These are phyloP conservation scores for Penicillium cataractarum DNA, from an alignment of 495 filamentous ascomycete genomes.

Conservation along the genomic window DNA sequence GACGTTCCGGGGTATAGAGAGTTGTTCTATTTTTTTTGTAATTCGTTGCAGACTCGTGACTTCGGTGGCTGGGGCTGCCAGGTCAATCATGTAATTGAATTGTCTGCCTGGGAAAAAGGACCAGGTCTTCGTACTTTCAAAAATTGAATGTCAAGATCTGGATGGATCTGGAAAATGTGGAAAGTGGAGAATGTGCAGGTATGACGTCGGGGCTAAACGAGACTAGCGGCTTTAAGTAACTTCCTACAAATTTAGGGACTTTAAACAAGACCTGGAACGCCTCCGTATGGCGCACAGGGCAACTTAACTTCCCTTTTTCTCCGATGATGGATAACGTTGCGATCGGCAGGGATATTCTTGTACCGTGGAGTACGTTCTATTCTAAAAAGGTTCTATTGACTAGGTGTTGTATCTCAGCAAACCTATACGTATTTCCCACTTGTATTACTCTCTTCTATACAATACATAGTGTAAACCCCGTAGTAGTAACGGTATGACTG, in stretches of 20 bases:
- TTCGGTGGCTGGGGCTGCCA: not conserved
- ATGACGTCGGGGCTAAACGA: conserved; percentile 22
- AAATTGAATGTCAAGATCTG: too few species aligned
- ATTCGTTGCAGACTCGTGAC: not conserved
- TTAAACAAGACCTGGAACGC: conserved; percentile 14
- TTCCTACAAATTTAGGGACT: too few species aligned
- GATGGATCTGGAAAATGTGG: not conserved
- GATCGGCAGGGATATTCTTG: not conserved
- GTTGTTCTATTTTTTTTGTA: not conserved
- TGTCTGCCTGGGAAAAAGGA: not conserved
- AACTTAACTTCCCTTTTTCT: not conserved
- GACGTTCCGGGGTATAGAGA: not conserved
- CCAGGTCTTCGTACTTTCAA: too few species aligned
- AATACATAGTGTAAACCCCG: too few species aligned
- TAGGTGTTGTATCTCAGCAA: not conserved
- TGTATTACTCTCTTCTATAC: not conserved
- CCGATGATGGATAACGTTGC: conserved; percentile 8
- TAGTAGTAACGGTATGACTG: too few species aligned
- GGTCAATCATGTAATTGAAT: not conserved
- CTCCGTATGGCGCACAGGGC: conserved; percentile 17
- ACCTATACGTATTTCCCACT: not conserved
- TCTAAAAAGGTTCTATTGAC: not conserved
- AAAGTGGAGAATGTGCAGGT: conserved; percentile 5
- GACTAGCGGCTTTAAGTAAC: not conserved
- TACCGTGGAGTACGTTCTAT: not conserved